Conservation (phyloP, 257 asterid species). For the Gynochthodes officinalis region DNA sequence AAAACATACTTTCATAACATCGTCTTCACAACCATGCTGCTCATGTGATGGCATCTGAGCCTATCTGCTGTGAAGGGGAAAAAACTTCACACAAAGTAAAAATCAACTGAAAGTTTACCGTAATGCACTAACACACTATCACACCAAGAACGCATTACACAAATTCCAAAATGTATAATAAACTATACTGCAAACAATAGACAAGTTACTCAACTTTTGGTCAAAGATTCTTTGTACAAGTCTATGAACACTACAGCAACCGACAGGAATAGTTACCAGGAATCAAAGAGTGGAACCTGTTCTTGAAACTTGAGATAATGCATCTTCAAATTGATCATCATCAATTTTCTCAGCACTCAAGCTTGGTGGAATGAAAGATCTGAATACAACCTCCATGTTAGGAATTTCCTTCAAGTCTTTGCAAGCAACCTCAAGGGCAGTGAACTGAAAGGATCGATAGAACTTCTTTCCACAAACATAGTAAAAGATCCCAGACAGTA, state of each 20-base stretch:
- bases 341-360: slow-evolving; percentile 60
- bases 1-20: no score
- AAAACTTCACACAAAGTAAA: no score
- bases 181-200: no score
- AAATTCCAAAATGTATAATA: no score
- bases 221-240: background rate
- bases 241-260: background rate
- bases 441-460: slow-evolving; percentile 53
- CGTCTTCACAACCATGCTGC: no score
- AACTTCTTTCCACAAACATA: slow-evolving; percentile 48
- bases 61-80: no score
- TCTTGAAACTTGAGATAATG: slow-evolving; percentile 53
- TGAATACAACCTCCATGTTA: slow-evolving; percentile 55
- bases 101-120: no score
- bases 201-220: slow-evolving; percentile 6
- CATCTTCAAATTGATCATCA: slow-evolving; percentile 68
- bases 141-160: no score
- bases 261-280: background rate
- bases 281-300: slow-evolving; percentile 33
- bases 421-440: slow-evolving; percentile 70
- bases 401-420: slow-evolving; percentile 66
- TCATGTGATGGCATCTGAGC: no score
- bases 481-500: slow-evolving; percentile 44
- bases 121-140: no score
- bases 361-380: slow-evolving; percentile 67